Evolutionary conservation across 2,329 filamentous ascomycete genomes (phyloP).

Genomic region (Claviceps lovelessii): DNA sequence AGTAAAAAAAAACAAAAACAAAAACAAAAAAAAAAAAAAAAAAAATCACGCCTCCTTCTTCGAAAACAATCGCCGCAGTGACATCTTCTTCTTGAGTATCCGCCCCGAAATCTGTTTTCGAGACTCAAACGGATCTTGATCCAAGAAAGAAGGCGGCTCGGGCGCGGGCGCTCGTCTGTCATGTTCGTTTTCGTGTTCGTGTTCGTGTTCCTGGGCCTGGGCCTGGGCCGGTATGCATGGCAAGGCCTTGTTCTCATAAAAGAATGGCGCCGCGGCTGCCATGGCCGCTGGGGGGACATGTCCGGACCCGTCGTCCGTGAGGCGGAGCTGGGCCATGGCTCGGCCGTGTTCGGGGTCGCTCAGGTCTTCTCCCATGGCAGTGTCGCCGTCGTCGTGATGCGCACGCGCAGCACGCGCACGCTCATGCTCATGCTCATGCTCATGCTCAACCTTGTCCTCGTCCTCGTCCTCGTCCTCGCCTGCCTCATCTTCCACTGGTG

Average conservation of each 20-base stretch:
- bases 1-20: too few species aligned
- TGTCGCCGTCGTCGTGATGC: slow-evolving; percentile 1
- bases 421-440: neutral
- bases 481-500: slow-evolving; percentile 28
- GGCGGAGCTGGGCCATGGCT: slow-evolving; percentile 4
- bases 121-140: slow-evolving; percentile 3
- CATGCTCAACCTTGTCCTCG: neutral
- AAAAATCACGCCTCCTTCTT: slow-evolving; percentile 2
- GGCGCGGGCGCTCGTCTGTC: neutral
- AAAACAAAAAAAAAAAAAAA: too few species aligned
- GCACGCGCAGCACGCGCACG: too few species aligned
- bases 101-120: slow-evolving; percentile 2
- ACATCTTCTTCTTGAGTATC: slow-evolving; percentile 9
- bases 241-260: neutral
- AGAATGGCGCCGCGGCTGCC: neutral
- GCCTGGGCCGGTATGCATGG: neutral
- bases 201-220: too few species aligned
- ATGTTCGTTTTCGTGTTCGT: too few species aligned
- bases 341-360: too few species aligned
- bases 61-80: slow-evolving; percentile 9
- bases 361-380: neutral
- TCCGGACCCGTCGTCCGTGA: too few species aligned
- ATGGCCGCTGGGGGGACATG: neutral
- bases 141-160: slow-evolving; percentile 1
- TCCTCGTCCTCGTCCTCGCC: too few species aligned